phyloP scores from a whole-genome alignment of 1,139 yeast species.

The Debaryomycetaceae sp. region DNA sequence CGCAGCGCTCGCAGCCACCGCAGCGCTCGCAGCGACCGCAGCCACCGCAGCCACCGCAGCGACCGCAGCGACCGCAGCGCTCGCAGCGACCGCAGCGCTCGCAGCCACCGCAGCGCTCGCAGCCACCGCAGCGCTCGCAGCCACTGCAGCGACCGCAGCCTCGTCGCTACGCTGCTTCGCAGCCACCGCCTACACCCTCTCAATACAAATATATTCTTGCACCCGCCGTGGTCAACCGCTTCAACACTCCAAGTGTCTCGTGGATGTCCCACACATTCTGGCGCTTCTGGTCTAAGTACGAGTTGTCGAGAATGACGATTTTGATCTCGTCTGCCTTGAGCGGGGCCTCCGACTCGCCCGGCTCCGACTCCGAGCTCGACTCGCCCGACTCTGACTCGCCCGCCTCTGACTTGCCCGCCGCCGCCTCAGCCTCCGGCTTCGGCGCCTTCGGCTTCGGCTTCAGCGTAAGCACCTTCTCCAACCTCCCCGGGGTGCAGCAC shows the following conservation, averaged over 20 bases:
- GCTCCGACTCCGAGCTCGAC: conserved; percentile 23
- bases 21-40: too few species aligned
- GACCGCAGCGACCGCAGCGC: too few species aligned
- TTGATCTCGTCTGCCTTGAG: conserved; percentile 46
- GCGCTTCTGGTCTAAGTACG: conserved; percentile 59
- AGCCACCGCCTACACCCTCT: conserved; percentile 2
- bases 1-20: too few species aligned
- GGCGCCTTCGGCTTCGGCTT: conserved; percentile 21
- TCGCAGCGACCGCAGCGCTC: too few species aligned
- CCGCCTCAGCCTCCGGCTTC: too few species aligned
- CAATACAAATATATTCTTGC: conserved; percentile 50
- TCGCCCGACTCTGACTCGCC: too few species aligned
- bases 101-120: too few species aligned
- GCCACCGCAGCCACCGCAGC: too few species aligned
- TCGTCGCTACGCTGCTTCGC: too few species aligned
- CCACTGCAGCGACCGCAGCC: too few species aligned
- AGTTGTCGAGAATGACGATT: conserved; percentile 57
- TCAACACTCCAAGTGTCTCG: conserved; percentile 41
- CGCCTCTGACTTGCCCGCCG: conserved; percentile 42
- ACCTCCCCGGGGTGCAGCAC: conserved; percentile 65
- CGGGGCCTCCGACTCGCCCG: conserved; percentile 21
- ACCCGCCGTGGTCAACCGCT: conserved; percentile 36
- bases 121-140: too few species aligned
- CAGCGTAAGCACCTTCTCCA: conserved; percentile 43
- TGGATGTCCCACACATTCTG: conserved; percentile 61